These are phyloP conservation scores for Aureobasidium pullulans DNA, from an alignment of 2,329 filamentous ascomycete genomes.

Conservation along the genomic window DNA sequence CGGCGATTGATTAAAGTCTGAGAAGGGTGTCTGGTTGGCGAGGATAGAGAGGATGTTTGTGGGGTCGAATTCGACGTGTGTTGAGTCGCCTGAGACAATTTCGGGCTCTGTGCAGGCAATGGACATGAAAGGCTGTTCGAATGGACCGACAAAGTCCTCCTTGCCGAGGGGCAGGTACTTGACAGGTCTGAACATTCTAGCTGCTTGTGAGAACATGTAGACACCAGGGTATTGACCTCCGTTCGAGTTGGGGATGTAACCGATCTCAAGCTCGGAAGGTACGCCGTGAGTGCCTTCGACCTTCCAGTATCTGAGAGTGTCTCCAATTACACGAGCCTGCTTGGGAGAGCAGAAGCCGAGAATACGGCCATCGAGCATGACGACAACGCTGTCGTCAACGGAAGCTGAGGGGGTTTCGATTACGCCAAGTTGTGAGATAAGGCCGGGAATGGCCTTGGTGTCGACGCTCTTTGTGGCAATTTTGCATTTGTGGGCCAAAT, in stretches of 20 bases:
- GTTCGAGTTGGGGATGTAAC: conserved; percentile 78
- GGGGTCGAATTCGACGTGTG: conserved; percentile 87
- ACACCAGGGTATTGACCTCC: conserved; percentile 95
- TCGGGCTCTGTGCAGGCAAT: conserved; percentile 88
- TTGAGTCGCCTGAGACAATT: conserved; percentile 78
- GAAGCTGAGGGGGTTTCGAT: conserved; percentile 68
- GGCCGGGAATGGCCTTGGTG: conserved; percentile 63
- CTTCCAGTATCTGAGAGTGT: conserved; percentile 91
- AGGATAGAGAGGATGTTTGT: conserved; percentile 97
- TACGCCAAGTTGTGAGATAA: conserved; percentile 74
- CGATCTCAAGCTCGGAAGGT: conserved; percentile 80
- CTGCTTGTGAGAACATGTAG: conserved; percentile 81
- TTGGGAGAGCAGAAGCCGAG: conserved; percentile 84
- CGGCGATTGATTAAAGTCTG: conserved; percentile 96
- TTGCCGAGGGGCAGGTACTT: conserved; percentile 85
- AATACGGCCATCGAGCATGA: conserved; percentile 85
- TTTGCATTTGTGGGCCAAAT: conserved; percentile 89
- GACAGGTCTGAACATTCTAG: conserved; percentile 83
- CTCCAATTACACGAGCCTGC: conserved; percentile 72
- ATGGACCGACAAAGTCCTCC: conserved; percentile 81
- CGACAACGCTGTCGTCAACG: conserved; percentile 73
- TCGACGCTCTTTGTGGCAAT: conserved; percentile 72
- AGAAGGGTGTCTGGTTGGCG: conserved; percentile 98
- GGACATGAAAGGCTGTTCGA: conserved; percentile 97
- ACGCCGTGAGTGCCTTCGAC: conserved; percentile 77